Base-by-base conservation (phyloP, 2,329 filamentous ascomycete species). In the Hymenoscyphus infarciens region DNA sequence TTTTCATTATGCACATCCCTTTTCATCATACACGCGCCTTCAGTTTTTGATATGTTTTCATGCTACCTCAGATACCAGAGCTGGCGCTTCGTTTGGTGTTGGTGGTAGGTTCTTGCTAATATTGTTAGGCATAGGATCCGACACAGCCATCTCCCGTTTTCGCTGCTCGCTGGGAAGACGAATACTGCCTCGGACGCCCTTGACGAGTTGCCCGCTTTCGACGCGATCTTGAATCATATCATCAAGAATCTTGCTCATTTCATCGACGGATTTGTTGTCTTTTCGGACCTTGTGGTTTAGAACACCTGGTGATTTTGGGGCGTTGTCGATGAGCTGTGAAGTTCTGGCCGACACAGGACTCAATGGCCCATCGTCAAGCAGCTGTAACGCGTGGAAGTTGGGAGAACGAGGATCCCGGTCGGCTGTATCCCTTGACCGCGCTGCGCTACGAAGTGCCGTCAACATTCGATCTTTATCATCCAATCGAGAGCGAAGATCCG, bases 381-480 rank as follows among this genome's bases (percentile, higher is more conserved):
- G 22, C 39, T 61, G 59, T 15, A 67, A 15, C 0, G 61, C 52
- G 10, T 38, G n/a, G 42, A 60, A 45, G 29, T 64, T 62, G 10
- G 68, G 66, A 25, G 66, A 58, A 62, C 69, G 64, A 35, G 69
- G 65, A 61, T 70, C 68, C 63, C 81, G 81, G 68, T 94, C 90
- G 5, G 92, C 92, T 3, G 87, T 85, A 66, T 97, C 94, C 58
- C 93, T 86, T 66, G 94, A 95, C 61, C 93, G 87, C 11, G 92
- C 89, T 1, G 92, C 92, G 66, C 86, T 94, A 52, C 92, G 87
- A 60, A 99, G 81, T 1, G 95, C 95, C 3, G 88, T 81, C 60
- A 98, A 82, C 92, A 98, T 99, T 11, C 90, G 86, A 74, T 97
- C 94, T 75, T 97, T 97, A 77, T 98, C 94, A 70, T 98, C 94